Conservation (phyloP, 176 grass and related monocot species). For the Musa itinerans region DNA sequence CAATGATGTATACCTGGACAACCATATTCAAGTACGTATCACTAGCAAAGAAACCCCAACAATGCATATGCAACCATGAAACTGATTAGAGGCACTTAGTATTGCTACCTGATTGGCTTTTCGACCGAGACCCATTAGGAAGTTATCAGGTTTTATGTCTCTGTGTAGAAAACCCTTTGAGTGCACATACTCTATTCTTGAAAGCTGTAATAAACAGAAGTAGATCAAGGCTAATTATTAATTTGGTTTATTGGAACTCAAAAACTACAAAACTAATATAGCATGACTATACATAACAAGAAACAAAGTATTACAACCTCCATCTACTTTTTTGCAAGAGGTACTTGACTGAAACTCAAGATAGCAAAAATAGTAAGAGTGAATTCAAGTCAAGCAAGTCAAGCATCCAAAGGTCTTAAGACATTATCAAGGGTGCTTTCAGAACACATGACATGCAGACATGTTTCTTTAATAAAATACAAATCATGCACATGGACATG, state of each 20-base stretch:
- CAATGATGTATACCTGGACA: constrained; percentile 83
- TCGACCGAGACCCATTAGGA: constrained; percentile 77
- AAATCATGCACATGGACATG: no score
- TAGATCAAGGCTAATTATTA: background rate
- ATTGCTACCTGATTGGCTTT: constrained; percentile 62
- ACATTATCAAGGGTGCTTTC: no score
- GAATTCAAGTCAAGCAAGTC: no score
- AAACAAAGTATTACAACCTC: no score
- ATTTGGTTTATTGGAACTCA: background rate
- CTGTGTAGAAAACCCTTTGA: constrained; percentile 74
- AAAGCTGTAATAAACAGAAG: constrained; percentile 28
- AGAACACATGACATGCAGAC: no score
- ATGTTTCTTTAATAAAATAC: no score
- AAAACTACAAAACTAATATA: background rate
- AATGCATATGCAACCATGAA: constrained; percentile 8
- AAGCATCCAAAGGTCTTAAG: no score
- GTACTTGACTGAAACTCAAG: no score
- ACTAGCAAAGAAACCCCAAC: constrained; percentile 9
- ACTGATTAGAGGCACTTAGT: background rate
- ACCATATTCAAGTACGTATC: constrained; percentile 13
- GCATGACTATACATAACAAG: background rate
- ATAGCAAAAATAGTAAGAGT: no score
- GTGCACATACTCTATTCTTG: constrained; percentile 74
- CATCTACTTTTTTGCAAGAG: no score
- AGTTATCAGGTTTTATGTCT: constrained; percentile 80